Evolutionary conservation across 1,284 basidiomycete genomes (phyloP).

Genomic region (Porodaedalea pini): DNA sequence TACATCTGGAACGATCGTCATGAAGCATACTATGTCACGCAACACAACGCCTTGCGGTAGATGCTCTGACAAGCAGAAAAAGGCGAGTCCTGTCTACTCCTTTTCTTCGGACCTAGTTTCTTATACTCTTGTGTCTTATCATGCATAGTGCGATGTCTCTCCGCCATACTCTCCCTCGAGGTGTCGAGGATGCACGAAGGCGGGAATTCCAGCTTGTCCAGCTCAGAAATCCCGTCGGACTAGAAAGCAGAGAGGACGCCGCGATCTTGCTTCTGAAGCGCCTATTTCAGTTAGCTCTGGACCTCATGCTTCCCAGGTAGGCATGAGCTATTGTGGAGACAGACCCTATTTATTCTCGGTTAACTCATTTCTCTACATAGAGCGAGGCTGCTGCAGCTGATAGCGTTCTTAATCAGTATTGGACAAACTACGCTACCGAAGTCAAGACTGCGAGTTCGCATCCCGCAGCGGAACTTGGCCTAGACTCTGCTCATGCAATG

Average conservation of each 20-base stretch:
- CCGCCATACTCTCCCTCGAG: constrained; percentile 3
- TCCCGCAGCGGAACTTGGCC: background rate
- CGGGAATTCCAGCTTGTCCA: background rate
- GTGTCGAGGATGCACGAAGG: background rate
- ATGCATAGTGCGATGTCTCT: background rate
- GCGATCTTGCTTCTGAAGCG: too few species aligned
- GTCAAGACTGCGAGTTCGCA: background rate
- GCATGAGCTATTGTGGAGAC: background rate
- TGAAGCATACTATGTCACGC: background rate
- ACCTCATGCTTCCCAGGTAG: background rate
- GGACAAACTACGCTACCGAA: background rate
- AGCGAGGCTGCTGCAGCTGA: background rate
- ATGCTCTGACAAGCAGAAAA: constrained; percentile 13
- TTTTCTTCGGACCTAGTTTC: too few species aligned
- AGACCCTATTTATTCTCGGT: background rate
- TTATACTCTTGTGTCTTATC: background rate
- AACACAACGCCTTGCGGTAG: constrained; percentile 13
- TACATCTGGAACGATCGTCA: background rate
- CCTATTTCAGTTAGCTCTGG: background rate
- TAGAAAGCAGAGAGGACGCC: too few species aligned
- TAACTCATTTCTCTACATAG: background rate
- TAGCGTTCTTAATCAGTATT: background rate
- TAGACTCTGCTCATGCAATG: background rate
- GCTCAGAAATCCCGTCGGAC: too few species aligned
- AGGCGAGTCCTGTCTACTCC: background rate